Evolutionary conservation across 345 rosid species (phyloP).

Genomic region (Noccaea caerulescens): DNA sequence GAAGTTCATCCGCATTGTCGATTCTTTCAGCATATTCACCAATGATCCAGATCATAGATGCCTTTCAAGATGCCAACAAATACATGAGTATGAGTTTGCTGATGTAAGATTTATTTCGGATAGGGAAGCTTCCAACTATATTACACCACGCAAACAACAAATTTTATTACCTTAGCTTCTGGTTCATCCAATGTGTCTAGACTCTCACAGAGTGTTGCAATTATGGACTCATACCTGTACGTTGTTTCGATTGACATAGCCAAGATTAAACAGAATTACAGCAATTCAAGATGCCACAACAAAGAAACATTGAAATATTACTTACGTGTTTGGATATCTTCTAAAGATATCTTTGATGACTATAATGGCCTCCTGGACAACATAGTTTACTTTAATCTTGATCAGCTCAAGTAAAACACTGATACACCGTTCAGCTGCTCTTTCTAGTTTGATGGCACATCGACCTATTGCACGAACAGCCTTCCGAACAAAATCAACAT

Average conservation of each 20-base stretch:
- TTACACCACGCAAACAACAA: conserved; percentile 7
- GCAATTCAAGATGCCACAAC: conserved; percentile 17
- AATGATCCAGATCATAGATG: conserved; percentile 99
- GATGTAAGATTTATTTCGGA: conserved; percentile 54
- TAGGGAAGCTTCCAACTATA: conserved; percentile 38
- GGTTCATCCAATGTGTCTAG: conserved; percentile 95
- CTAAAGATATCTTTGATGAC: conserved; percentile 97
- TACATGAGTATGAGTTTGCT: conserved; percentile 12
- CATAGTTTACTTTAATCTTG: conserved; percentile 96
- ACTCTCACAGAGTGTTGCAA: conserved; percentile 94
- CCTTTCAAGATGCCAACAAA: conserved; percentile 53
- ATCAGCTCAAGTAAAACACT: conserved; percentile 96
- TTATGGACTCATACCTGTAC: conserved; percentile 87
- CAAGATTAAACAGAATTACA: neutral
- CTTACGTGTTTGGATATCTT: conserved; percentile 97
- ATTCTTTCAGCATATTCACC: conserved; percentile 99
- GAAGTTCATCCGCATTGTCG: conserved; percentile 98
- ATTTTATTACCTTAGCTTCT: conserved; percentile 80
- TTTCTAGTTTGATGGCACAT: conserved; percentile 95
- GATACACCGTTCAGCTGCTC: conserved; percentile 96
- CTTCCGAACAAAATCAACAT: conserved; percentile 93
- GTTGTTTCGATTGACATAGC: conserved; percentile 61
- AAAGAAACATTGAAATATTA: conserved; percentile 16
- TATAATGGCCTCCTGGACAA: conserved; percentile 98
- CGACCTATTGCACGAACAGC: conserved; percentile 98